phyloP scores from a whole-genome alignment of 2,329 filamentous ascomycete species.

The Westerdykella sp. region DNA sequence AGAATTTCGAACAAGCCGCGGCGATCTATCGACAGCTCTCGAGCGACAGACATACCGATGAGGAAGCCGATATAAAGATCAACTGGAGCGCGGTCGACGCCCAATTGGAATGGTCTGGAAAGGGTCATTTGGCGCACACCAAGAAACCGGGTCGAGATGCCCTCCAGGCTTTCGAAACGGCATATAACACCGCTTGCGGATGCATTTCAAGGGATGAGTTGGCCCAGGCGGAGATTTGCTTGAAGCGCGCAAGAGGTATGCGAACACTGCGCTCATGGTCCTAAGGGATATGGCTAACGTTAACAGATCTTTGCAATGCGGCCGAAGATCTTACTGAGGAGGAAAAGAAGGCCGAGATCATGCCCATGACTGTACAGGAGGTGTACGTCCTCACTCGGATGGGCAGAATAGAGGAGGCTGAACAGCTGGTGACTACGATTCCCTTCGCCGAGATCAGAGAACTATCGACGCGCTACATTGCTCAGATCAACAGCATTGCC shows the following conservation, averaged over 20 bases:
- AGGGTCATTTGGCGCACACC: constrained; percentile 46
- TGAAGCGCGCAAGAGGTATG: constrained; percentile 59
- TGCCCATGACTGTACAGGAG: constrained; percentile 71
- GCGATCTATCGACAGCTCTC: constrained; percentile 58
- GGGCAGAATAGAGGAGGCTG: constrained; percentile 61
- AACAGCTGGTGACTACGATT: constrained; percentile 56
- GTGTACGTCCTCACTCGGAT: constrained; percentile 63
- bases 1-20: constrained; percentile 63
- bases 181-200: constrained; percentile 72
- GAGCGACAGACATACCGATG: constrained; percentile 47
- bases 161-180: constrained; percentile 70
- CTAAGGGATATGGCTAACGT: constrained; percentile 1
- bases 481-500: constrained; percentile 59
- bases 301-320: constrained; percentile 59
- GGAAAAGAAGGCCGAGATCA: constrained; percentile 67
- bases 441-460: constrained; percentile 61
- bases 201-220: constrained; percentile 65
- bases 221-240: constrained; percentile 56
- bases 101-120: constrained; percentile 64
- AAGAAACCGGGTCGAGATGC: constrained; percentile 56
- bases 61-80: constrained; percentile 69
- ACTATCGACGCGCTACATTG: constrained; percentile 58
- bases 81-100: constrained; percentile 67
- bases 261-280: not conserved
- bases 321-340: constrained; percentile 67